Evolutionary conservation across 176 grass and related monocot genomes (phyloP).

Genomic region (Musa beccarii): DNA sequence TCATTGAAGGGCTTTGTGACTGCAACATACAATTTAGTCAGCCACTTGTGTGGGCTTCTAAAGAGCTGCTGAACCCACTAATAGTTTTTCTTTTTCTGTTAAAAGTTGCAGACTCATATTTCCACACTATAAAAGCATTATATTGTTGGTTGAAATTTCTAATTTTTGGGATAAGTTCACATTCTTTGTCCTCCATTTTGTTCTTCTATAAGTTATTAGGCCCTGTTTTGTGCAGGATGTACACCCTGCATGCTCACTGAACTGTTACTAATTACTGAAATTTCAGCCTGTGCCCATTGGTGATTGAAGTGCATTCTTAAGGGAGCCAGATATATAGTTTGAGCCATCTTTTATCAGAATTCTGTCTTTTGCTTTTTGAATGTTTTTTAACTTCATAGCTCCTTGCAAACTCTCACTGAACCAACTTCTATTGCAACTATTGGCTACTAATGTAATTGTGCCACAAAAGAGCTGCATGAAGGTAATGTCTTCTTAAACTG

Average conservation of each 20-base stretch:
- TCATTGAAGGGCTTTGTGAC: conserved; percentile 11
- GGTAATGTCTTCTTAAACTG: background rate
- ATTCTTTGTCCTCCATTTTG: no score
- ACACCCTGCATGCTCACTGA: conserved; percentile 20
- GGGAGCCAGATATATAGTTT: background rate
- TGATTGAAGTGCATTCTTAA: conserved; percentile 2
- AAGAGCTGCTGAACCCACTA: background rate
- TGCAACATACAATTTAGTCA: background rate
- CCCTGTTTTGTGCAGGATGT: conserved; percentile 31
- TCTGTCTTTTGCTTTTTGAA: no score
- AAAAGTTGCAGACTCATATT: background rate
- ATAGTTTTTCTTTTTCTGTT: background rate
- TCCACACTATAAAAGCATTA: conserved; percentile 21
- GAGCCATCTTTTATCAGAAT: conserved; percentile 26
- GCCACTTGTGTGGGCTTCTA: background rate
- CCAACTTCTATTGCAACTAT: background rate
- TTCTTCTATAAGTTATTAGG: no score
- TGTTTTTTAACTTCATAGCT: background rate
- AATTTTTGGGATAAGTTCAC: no score
- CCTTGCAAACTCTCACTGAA: background rate
- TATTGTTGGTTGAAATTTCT: background rate
- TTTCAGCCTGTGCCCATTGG: conserved; percentile 18
- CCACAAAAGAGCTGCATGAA: background rate
- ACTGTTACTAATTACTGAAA: conserved; percentile 47
- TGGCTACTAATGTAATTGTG: background rate